phyloP scores from a whole-genome alignment of 768 basidiomycete genomes.

The Lactifluus piperatus region DNA sequence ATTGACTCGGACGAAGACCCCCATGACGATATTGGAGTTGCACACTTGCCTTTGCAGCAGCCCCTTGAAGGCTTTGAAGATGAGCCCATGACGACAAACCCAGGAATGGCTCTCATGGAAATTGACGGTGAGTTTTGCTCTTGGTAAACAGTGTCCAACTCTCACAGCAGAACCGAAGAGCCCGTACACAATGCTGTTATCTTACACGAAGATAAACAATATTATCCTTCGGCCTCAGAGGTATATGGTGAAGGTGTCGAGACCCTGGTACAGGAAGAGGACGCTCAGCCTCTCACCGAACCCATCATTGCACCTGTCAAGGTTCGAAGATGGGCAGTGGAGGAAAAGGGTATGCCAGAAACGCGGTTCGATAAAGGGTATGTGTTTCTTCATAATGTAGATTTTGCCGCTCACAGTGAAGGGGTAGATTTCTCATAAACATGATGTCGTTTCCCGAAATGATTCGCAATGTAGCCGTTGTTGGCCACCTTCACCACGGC shows the following conservation, averaged over 20 bases:
- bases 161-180: constrained; percentile 34
- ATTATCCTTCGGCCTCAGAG: constrained; percentile 88
- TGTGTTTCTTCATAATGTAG: constrained; percentile 24
- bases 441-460: constrained; percentile 89
- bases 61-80: constrained; percentile 81
- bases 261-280: constrained; percentile 96
- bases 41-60: constrained; percentile 29
- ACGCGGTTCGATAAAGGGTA: constrained; percentile 98
- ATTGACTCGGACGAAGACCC: constrained; percentile 78
- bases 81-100: constrained; percentile 41
- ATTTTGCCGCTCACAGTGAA: not conserved
- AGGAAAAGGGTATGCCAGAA: constrained; percentile 92
- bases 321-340: constrained; percentile 87
- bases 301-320: constrained; percentile 95
- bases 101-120: constrained; percentile 69
- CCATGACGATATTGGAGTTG: constrained; percentile 38
- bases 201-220: constrained; percentile 96
- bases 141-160: not conserved
- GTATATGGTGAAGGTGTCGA: constrained; percentile 93
- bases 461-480: constrained; percentile 93
- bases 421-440: constrained; percentile 75
- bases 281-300: constrained; percentile 88
- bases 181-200: constrained; percentile 76
- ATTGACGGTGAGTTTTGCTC: constrained; percentile 52
- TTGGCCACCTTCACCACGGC: constrained; percentile 95